Base-by-base conservation (phyloP, 495 filamentous ascomycete species). In the Letharia columbiana region DNA sequence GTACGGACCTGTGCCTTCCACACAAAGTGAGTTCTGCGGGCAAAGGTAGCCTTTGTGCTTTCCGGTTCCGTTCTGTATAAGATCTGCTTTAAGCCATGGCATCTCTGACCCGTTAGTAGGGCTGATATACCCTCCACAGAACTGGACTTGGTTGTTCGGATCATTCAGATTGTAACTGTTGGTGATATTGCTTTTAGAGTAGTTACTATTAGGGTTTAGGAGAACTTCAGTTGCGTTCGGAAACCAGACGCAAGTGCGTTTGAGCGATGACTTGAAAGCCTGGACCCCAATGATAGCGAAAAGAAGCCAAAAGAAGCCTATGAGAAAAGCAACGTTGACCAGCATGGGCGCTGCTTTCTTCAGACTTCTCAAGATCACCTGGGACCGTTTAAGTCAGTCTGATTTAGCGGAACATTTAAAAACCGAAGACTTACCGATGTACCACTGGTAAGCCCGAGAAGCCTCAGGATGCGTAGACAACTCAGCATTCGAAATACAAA, bases 261-360 rank as follows among this genome's bases (percentile, higher is more conserved):
- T 83, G 40, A 97, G 79, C 72, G 94, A 98, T 11, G 91, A 89
- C 75, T 99, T 99, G 83, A 99, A 99, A 76, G 89, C 94, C 76
- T 99, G 94, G 20, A 98, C 87, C 2, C 95, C 94, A 54, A 98
- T 84, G 68, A 99, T 96, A 40, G 93, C 95, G 77, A 99, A 99
- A 11, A 99, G 79, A 54, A 99, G 87, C 94, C 94, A 99, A 74
- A 99, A 99, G 78, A 99, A 99, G 37, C 91, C 87, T 73, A 99
- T 95, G 20, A 99, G 80, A 72, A 99, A 96, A 8, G 90, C 92
- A 44, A 99, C 95, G 68, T 96, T 89, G 47, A 95, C 87, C n/a
- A 99, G 86, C 56, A 96, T 79, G 20, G 94, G 94, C 0, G 92
- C 91, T 5, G 94, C 92, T 73, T 96, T 93, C 74, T 98, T 98